Base-by-base conservation (phyloP, 1,284 basidiomycete genomes). In the Leccinum proliferum region DNA sequence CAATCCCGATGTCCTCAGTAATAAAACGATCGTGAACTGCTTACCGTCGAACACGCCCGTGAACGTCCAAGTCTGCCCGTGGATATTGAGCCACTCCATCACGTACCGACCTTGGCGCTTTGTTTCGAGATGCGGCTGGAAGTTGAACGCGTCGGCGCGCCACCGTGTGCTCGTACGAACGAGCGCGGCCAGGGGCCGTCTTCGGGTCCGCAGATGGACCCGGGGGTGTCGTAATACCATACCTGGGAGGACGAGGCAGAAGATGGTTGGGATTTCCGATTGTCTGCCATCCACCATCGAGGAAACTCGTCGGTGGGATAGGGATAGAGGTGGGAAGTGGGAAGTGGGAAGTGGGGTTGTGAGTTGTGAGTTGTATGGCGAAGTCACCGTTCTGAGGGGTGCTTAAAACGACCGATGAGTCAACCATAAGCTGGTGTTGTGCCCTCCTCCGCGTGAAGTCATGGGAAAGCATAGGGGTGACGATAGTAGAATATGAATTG, bases 41-140 rank as follows among this genome's bases (percentile, higher is more conserved):
- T 65, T 67, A 85, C 87, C 87, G 71, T 89, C 87, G 68, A 89
- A 89, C 39, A 89, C 84, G 48, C 84, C 86, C 1, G 84, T 84
- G 65, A 89, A 79, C 9, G 79, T 79, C 87, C 87, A 89, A 57
- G 75, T 75, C 41, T 76, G 78, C 6, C 84, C 86, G 60, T 78
- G 76, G 57, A 89, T 74, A 46, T 83, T 75, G 65, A 89, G 77
- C 68, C 82, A 77, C 15, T 81, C 81, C 61, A 87, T 79, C 37
- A 84, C 79, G 66, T 85, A 84, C 60, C 87, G 80, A 68, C 89
- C 87, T 73, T 89, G 86, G 1, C 69, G 74, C 21, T 77, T 79
- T 25, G 79, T 77, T 5, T 70, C 75, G 1, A 74, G 73, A 50
- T 82, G 85, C 3, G 86, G 86, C 66, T 88, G 86, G 63, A 88